These are phyloP conservation scores for Ottelia alismoides DNA, from an alignment of 106 monocot genomes.

Conservation along the genomic window DNA sequence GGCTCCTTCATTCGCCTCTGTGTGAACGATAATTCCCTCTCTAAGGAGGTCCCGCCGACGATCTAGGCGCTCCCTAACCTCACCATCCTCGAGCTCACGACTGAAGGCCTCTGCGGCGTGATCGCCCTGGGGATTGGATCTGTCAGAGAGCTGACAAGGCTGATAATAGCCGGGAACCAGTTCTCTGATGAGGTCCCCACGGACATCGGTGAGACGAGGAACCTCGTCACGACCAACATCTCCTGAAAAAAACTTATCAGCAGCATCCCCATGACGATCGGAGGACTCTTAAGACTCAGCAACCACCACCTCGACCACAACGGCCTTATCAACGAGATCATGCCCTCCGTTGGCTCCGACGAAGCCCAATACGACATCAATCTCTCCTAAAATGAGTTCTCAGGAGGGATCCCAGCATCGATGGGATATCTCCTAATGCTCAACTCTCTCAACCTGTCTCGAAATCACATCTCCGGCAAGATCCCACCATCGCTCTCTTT, in stretches of 20 bases:
- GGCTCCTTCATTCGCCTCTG: constrained; percentile 60
- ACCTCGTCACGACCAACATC: constrained; percentile 31
- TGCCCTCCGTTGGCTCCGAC: constrained; percentile 29
- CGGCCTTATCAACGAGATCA: constrained; percentile 26
- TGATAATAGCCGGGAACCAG: constrained; percentile 27
- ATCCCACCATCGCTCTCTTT: constrained; percentile 29
- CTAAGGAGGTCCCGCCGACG: constrained; percentile 40
- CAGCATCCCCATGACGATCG: constrained; percentile 40
- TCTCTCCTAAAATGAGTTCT: constrained; percentile 34
- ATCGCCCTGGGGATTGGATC: constrained; percentile 30
- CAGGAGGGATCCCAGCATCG: constrained; percentile 33
- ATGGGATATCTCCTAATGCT: constrained; percentile 24
- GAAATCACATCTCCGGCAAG: constrained; percentile 43
- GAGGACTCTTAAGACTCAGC: constrained; percentile 17
- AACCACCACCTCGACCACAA: constrained; percentile 30
- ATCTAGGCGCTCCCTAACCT: constrained; percentile 60
- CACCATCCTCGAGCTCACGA: constrained; percentile 41
- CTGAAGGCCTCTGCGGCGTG: constrained; percentile 39
- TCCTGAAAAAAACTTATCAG: constrained; percentile 40
- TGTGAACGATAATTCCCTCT: constrained; percentile 62
- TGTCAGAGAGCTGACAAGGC: constrained; percentile 30
- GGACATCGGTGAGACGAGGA: constrained; percentile 29
- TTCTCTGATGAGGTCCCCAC: constrained; percentile 51
- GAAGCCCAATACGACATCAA: constrained; percentile 23
- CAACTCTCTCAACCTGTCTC: constrained; percentile 30